phyloP scores from a whole-genome alignment of 345 rosid species.

The Rhodomyrtus tomentosa region DNA sequence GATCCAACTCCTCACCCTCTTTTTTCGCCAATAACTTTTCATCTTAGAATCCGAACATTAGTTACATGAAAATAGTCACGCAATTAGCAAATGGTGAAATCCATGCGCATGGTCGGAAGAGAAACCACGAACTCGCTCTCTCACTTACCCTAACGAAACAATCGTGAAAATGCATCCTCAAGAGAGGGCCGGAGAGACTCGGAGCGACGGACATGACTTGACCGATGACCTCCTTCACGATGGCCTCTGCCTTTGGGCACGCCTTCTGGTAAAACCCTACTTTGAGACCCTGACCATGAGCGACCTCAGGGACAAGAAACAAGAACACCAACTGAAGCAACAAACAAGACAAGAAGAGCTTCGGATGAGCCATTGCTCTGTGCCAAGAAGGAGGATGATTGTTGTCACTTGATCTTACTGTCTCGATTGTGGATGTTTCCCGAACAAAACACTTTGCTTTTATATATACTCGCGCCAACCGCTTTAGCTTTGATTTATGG shows the following conservation, averaged over 20 bases:
- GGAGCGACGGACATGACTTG: slow-evolving; percentile 26
- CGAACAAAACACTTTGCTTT: background rate
- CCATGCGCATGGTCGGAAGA: background rate
- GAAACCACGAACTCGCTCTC: background rate
- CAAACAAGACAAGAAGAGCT: background rate
- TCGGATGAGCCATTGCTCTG: background rate
- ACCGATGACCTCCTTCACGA: slow-evolving; percentile 15
- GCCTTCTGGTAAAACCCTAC: slow-evolving; percentile 42
- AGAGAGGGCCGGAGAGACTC: slow-evolving; percentile 41
- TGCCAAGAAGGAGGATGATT: background rate
- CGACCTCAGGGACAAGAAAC: slow-evolving; percentile 8
- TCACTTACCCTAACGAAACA: slow-evolving; percentile 57
- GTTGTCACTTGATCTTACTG: background rate
- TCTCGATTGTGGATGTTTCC: background rate
- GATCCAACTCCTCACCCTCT: background rate
- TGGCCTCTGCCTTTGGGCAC: slow-evolving; percentile 41
- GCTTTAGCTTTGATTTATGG: background rate
- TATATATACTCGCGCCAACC: background rate
- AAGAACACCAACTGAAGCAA: slow-evolving; percentile 13
- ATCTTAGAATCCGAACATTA: background rate
- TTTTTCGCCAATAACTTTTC: background rate
- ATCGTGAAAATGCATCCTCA: slow-evolving; percentile 78
- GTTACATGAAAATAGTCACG: background rate
- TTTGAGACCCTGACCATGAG: slow-evolving; percentile 16
- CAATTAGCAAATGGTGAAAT: background rate